Evolutionary conservation across 129 eudicot species (phyloP).

Genomic region (Flaveria linearis): DNA sequence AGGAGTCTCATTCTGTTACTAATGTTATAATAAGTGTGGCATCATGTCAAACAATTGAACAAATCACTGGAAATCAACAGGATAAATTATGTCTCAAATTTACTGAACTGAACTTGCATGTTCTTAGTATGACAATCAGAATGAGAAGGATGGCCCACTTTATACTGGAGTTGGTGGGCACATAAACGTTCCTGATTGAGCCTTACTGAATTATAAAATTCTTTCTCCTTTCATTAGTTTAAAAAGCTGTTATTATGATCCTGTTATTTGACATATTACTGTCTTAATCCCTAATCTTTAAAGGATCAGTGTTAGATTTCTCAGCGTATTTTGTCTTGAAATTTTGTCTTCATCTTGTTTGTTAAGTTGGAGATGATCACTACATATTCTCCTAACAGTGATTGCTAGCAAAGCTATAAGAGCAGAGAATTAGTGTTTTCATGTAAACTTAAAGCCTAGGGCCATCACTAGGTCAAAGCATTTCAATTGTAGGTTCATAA

Average conservation of each 20-base stretch:
- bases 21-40: background rate
- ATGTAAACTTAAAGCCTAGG: background rate
- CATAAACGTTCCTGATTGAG: slow-evolving; percentile 1
- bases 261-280: background rate
- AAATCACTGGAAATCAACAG: slow-evolving; percentile 8
- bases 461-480: background rate
- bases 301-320: background rate
- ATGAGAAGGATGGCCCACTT: background rate
- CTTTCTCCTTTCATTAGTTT: slow-evolving; percentile 2
- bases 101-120: background rate
- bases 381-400: background rate
- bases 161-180: background rate
- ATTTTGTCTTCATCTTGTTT: background rate
- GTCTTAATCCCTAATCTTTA: background rate
- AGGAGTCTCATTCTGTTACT: background rate
- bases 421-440: slow-evolving; percentile 1
- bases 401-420: background rate
- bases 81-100: background rate
- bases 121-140: background rate
- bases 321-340: background rate
- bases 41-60: slow-evolving; percentile 3
- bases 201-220: background rate
- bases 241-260: background rate
- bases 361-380: background rate
- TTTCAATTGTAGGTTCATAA: background rate